Percentiles rank a stretch among this genome's conserved stretches.
Conservation (phyloP, 2,329 filamentous ascomycete genomes). For the Neopestalotiopsis sp. region DNA sequence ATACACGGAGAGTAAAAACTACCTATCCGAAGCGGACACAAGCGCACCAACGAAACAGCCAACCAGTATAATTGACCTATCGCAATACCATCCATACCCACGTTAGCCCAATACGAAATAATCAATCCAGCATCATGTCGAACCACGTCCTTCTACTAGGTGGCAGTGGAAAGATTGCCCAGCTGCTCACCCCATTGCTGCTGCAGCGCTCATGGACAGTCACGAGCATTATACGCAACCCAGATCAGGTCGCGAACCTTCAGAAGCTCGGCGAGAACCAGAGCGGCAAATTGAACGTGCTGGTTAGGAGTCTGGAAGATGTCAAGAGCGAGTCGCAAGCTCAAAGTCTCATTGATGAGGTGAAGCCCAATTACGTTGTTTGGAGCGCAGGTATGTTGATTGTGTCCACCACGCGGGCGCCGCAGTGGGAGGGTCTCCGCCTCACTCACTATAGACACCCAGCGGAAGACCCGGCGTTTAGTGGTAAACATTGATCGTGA, state of each 20-base stretch:
- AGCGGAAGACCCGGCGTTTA: not conserved
- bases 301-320: conserved; percentile 75
- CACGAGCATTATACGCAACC: conserved; percentile 76
- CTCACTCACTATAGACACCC: not conserved
- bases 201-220: conserved; percentile 78
- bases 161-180: conserved; percentile 81
- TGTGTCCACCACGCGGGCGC: not conserved
- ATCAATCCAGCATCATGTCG: conserved; percentile 9
- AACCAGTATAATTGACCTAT: no score
- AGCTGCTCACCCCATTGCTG: conserved; percentile 77
- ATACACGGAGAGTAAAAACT: no score
- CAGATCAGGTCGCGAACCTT: conserved; percentile 70
- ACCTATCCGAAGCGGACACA: no score
- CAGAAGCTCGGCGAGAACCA: conserved; percentile 63
- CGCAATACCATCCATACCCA: no score
- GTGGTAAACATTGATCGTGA: conserved; percentile 20
- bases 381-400: conserved; percentile 66
- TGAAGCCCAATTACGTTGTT: conserved; percentile 69
- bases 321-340: conserved; percentile 69
- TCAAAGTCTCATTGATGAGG: conserved; percentile 63
- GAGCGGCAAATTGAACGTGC: conserved; percentile 69
- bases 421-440: not conserved
- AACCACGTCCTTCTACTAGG: conserved; percentile 74
- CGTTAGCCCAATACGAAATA: no score
- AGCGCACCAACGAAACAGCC: no score